Percentiles rank a stretch among this genome's conserved stretches.
Conservation (phyloP, 192 early-diverging fungal genomes). For the Piromyces sp. region DNA sequence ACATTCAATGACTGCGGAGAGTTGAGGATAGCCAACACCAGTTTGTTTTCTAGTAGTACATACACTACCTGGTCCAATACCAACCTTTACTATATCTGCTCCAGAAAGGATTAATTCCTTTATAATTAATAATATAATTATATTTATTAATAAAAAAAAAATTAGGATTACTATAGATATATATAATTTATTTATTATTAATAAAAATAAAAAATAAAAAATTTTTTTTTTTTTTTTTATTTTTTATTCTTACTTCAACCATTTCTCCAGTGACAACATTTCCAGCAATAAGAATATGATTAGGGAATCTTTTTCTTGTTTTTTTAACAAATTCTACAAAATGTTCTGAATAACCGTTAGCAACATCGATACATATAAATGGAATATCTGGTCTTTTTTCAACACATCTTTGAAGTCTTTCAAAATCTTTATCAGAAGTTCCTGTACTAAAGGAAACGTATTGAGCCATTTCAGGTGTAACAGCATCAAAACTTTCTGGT, state of each 20-base stretch:
- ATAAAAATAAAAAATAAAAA: no score
- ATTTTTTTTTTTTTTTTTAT: no score
- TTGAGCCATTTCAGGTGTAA: neutral
- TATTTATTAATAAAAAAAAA: no score
- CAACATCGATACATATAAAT: neutral
- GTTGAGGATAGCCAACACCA: neutral
- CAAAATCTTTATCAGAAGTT: neutral
- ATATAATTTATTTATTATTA: no score
- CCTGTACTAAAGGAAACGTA: neutral
- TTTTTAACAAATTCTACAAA: neutral
- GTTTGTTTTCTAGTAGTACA: neutral
- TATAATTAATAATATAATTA: neutral
- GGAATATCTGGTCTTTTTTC: neutral
- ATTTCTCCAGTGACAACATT: constrained; percentile 1
- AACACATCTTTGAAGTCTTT: neutral
- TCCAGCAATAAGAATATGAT: neutral
- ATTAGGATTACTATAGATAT: no score
- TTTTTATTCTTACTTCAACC: neutral
- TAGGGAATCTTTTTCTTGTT: neutral
- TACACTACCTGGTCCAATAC: neutral
- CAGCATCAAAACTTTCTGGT: neutral
- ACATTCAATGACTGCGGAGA: neutral
- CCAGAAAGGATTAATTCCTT: neutral
- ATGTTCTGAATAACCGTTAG: constrained; percentile 1
- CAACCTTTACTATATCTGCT: neutral